Percentiles rank a stretch among this genome's conserved stretches.
These are phyloP conservation scores for Trichodelitschia bisporula DNA, from an alignment of 495 filamentous ascomycete species.

Conservation along the genomic window DNA sequence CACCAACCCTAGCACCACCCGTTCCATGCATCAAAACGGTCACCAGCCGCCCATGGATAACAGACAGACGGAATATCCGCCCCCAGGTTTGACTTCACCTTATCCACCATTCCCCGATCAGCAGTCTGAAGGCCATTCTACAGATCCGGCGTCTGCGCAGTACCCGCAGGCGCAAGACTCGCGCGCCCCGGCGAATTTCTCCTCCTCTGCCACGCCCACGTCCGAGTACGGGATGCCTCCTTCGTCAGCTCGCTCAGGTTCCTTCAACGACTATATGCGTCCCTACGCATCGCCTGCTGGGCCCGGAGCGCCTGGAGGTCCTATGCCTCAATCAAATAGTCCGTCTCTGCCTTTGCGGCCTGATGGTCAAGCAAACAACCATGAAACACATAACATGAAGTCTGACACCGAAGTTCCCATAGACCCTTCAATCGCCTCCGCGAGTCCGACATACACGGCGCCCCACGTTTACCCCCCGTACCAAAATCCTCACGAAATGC, in stretches of 20 bases:
- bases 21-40: no score
- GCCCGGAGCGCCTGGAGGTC: constrained; percentile 43
- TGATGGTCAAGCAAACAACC: constrained; percentile 48
- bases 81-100: constrained; percentile 90
- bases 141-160: constrained; percentile 75
- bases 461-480: constrained; percentile 54
- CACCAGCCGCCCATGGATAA: constrained; percentile 53
- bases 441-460: constrained; percentile 72
- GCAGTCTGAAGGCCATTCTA: constrained; percentile 55
- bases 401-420: constrained; percentile 94
- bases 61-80: constrained; percentile 78
- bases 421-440: constrained; percentile 94
- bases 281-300: constrained; percentile 40
- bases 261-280: constrained; percentile 54
- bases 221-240: constrained; percentile 72
- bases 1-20: no score
- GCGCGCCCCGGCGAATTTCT: constrained; percentile 42
- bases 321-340: constrained; percentile 97
- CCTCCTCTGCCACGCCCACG: constrained; percentile 51
- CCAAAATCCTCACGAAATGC: constrained; percentile 68
- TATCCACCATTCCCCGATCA: constrained; percentile 43
- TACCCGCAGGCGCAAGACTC: constrained; percentile 46
- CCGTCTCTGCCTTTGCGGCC: constrained; percentile 58
- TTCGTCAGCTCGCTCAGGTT: constrained; percentile 50
- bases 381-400: constrained; percentile 41